Evolutionary conservation across 1,139 yeast species (phyloP), one percentile per base, ranked within the genome.

Genomic region (Trichomonascaceae sp.): DNA sequence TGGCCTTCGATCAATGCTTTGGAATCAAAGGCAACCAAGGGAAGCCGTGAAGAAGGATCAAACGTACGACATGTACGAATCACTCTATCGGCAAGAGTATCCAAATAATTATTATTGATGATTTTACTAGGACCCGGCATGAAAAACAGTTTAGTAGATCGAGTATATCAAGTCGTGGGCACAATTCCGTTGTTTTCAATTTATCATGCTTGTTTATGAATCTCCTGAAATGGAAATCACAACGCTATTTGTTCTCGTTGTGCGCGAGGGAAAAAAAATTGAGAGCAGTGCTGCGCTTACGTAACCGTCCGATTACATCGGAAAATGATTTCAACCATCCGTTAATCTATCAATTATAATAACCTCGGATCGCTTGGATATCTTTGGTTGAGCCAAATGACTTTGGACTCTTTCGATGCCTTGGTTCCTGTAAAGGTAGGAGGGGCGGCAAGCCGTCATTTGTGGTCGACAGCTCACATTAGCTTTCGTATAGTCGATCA

Each of bases 11-110:
- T 91, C 36, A 87, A 74, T 58, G 78, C 84, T n/a, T 87, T 82
- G 1, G 95, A 83, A 66, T 87, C 95, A 58, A 87, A 81, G 10
- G 87, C 81, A 61, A 81, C 86, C 10, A 87, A 71, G 1, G 95
- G 91, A 49, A 80, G 77, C 24, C 79, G 76, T 4, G 86, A 77
- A 51, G 74, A 71, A 1, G 87, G 87, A 65, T 86, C 93, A 30
- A 70, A 66, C 1, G 84, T 74, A 54, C 76, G 79, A 1, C 89
- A 73, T 60, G 76, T 75, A 70, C 81, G 85, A 62, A 85, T 82
- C 19, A 85, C 83, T 59, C 72, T 74, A 53, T 71, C 70, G 6
- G 60, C 64, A 18, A 63, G 51, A 18, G 22, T 38, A 39, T 46
- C 45, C 13, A 39, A 9, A 22, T 7, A 39, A 24, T 15, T 36